phyloP scores from a whole-genome alignment of 129 eudicot species.

The Mikania micrantha region DNA sequence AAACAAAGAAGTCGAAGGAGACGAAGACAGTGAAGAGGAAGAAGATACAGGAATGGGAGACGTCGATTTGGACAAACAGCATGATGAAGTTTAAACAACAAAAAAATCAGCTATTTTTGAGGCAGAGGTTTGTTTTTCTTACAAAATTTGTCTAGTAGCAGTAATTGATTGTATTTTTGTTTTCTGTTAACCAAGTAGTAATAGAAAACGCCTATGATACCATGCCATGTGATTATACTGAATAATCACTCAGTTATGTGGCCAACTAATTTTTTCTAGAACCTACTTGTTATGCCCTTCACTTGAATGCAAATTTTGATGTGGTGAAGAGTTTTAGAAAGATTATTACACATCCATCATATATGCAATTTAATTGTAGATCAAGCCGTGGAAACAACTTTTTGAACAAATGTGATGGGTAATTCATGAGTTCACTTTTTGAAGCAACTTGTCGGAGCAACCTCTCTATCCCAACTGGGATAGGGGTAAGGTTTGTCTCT shows the following conservation, averaged over 20 bases:
- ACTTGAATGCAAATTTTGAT: neutral
- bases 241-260: slow-evolving; percentile 3
- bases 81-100: slow-evolving; percentile 18
- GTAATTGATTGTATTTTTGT: slow-evolving; percentile 9
- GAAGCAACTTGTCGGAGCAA: too few relatives aligned
- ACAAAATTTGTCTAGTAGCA: slow-evolving; percentile 2
- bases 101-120: slow-evolving; percentile 9
- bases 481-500: too few relatives aligned
- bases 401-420: too few relatives aligned
- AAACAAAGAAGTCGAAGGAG: slow-evolving; percentile 76
- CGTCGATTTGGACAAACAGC: slow-evolving; percentile 55
- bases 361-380: too few relatives aligned
- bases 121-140: slow-evolving; percentile 8
- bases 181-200: slow-evolving; percentile 3
- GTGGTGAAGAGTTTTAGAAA: neutral
- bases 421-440: too few relatives aligned
- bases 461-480: too few relatives aligned
- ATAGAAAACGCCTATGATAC: slow-evolving; percentile 20
- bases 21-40: slow-evolving; percentile 84
- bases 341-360: too few relatives aligned
- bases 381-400: too few relatives aligned
- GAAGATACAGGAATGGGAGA: slow-evolving; percentile 99
- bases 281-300: neutral
- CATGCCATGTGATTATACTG: slow-evolving; percentile 2
- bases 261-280: slow-evolving; percentile 12